phyloP scores from a whole-genome alignment of 176 grass and related monocot species.

The bread wheat (Triticum aestivum) region DNA sequence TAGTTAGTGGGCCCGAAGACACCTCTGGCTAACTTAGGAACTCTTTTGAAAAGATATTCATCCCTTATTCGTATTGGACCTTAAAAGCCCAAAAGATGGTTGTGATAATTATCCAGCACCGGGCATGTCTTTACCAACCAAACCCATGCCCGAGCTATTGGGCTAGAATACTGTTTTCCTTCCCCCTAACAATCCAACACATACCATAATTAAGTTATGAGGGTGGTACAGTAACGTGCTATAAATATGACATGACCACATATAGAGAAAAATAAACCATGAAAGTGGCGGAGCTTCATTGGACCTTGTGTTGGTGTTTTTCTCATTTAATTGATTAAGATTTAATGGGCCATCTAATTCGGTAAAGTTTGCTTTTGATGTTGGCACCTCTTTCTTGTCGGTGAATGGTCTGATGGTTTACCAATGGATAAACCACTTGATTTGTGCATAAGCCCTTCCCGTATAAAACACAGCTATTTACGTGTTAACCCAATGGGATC shows the following conservation, averaged over 20 bases:
- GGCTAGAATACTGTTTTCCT: neutral
- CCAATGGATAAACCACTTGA: neutral
- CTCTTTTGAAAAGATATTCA: neutral
- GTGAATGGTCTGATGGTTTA: neutral
- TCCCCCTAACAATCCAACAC: neutral
- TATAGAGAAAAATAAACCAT: neutral
- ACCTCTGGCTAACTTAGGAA: too few relatives aligned
- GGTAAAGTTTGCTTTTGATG: neutral
- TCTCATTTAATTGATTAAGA: neutral
- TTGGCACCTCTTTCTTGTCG: neutral
- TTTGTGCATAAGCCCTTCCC: neutral
- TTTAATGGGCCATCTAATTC: neutral
- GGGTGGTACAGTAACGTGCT: neutral
- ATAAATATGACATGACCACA: neutral
- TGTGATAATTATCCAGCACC: neutral
- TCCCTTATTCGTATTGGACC: neutral
- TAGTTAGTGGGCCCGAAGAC: too few relatives aligned
- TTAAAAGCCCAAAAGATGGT: neutral
- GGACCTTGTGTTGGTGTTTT: neutral
- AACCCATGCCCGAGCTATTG: neutral
- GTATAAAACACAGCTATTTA: neutral
- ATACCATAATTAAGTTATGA: neutral
- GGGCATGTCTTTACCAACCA: neutral
- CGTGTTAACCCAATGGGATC: neutral
- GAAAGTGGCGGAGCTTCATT: neutral